These are phyloP conservation scores for Suillus subluteus DNA, from an alignment of 768 basidiomycete species.

Conservation along the genomic window DNA sequence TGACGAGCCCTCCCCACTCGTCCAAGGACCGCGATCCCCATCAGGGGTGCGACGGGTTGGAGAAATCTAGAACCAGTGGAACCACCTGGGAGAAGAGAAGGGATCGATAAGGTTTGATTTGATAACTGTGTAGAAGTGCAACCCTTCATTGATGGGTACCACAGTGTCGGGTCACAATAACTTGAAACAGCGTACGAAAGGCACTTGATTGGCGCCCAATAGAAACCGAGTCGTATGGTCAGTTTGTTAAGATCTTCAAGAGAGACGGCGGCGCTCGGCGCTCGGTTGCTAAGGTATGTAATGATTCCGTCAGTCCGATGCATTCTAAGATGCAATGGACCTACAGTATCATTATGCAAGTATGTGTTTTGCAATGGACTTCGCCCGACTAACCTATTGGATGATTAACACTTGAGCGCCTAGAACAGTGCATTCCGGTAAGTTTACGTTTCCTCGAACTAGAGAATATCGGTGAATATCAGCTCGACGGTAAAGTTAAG, in stretches of 20 bases:
- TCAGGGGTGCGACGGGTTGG: not conserved
- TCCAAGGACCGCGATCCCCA: not conserved
- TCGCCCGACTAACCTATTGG: not conserved
- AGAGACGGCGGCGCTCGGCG: not conserved
- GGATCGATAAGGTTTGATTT: slow-evolving; percentile 4
- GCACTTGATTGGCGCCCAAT: slow-evolving; percentile 4
- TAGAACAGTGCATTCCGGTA: not conserved
- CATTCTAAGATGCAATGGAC: not conserved
- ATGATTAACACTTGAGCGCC: not conserved
- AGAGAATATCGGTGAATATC: not conserved
- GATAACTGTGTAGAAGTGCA: not conserved
- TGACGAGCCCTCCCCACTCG: not conserved
- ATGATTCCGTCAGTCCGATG: not conserved
- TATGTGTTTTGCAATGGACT: not conserved
- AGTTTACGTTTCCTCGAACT: not conserved
- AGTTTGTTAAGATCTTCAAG: not conserved
- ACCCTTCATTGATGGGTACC: slow-evolving; percentile 8
- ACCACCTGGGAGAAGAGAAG: not conserved
- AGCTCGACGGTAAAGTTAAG: not conserved
- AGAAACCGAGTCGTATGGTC: too few relatives aligned
- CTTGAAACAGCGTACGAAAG: not conserved
- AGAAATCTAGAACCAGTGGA: not conserved
- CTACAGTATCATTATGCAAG: not conserved
- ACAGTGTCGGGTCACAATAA: not conserved
- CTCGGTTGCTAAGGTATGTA: not conserved